A percentile compares a stretch with the other conserved stretches of the same genome.
These are phyloP conservation scores for Colletotrichum sp. DNA, from an alignment of 2,329 filamentous ascomycete species.

Conservation along the genomic window DNA sequence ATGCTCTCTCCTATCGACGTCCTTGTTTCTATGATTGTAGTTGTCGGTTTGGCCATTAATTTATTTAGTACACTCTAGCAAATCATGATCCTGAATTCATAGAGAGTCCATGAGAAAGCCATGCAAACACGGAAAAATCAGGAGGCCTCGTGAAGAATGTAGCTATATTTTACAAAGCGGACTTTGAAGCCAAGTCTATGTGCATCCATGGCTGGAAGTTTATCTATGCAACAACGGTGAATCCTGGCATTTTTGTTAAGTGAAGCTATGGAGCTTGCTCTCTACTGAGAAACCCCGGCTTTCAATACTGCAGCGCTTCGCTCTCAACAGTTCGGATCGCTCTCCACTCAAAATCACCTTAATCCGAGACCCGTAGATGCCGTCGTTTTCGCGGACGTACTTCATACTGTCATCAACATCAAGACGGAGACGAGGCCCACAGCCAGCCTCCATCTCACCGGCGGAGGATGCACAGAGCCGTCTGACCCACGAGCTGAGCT, in stretches of 20 bases:
- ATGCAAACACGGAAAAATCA: not conserved
- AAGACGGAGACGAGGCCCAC: not conserved
- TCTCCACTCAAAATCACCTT: not conserved
- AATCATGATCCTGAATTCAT: rapidly evolving
- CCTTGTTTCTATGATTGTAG: rapidly evolving
- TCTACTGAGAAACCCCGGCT: rapidly evolving
- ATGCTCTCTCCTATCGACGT: not conserved
- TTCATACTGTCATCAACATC: not conserved
- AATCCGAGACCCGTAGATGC: not conserved
- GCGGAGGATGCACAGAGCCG: not conserved
- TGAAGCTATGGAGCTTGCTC: not conserved
- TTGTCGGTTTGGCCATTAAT: not conserved
- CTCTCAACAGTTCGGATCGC: not conserved
- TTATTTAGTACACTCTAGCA: rapidly evolving
- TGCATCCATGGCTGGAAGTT: not conserved
- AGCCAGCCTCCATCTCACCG: not conserved
- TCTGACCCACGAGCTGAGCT: not conserved
- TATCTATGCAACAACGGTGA: not conserved
- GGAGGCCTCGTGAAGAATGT: not conserved
- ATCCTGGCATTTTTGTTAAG: rapidly evolving
- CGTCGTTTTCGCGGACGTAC: not conserved
- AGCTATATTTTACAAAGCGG: not conserved
- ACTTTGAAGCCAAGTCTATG: not conserved
- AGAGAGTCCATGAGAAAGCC: not conserved
- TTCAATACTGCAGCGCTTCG: not conserved